Evolutionary conservation across 768 basidiomycete species (phyloP).

Genomic region (Leccinellum albellum): DNA sequence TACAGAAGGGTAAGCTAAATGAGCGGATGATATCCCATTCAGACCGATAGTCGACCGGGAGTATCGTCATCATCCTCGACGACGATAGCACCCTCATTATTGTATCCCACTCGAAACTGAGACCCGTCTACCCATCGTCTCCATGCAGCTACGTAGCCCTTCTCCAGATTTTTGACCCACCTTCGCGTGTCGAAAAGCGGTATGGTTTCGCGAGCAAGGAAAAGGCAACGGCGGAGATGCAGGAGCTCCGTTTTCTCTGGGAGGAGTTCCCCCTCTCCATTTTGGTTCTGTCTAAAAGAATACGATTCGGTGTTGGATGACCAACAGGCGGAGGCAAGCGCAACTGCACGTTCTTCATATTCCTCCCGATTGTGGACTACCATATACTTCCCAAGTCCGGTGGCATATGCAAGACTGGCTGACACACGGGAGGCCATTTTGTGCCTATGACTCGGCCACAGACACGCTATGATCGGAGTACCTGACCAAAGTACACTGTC

Average conservation of each 20-base stretch:
- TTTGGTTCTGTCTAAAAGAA: neutral
- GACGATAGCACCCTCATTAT: conserved; percentile 32
- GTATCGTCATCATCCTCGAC: conserved; percentile 29
- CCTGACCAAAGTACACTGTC: conserved; percentile 48
- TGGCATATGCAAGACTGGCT: conserved; percentile 45
- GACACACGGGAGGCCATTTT: conserved; percentile 53
- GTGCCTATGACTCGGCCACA: conserved; percentile 40
- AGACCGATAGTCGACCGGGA: neutral
- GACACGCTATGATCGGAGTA: conserved; percentile 46
- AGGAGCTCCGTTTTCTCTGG: conserved; percentile 34
- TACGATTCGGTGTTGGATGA: conserved; percentile 12
- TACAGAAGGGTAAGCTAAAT: neutral
- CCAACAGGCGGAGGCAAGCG: conserved; percentile 32
- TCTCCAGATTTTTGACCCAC: conserved; percentile 48
- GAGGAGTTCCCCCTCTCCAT: neutral
- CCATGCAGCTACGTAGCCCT: conserved; percentile 42
- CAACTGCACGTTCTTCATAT: conserved; percentile 45
- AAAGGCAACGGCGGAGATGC: conserved; percentile 39
- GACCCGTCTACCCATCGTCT: conserved; percentile 45
- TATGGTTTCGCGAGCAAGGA: conserved; percentile 37
- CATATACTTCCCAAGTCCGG: conserved; percentile 47
- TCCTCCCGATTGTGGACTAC: conserved; percentile 39
- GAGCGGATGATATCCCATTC: neutral
- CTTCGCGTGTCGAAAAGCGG: conserved; percentile 48
- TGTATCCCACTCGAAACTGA: conserved; percentile 28